phyloP scores from a whole-genome alignment of 176 grass and related monocot species.

The Musa itinerans region DNA sequence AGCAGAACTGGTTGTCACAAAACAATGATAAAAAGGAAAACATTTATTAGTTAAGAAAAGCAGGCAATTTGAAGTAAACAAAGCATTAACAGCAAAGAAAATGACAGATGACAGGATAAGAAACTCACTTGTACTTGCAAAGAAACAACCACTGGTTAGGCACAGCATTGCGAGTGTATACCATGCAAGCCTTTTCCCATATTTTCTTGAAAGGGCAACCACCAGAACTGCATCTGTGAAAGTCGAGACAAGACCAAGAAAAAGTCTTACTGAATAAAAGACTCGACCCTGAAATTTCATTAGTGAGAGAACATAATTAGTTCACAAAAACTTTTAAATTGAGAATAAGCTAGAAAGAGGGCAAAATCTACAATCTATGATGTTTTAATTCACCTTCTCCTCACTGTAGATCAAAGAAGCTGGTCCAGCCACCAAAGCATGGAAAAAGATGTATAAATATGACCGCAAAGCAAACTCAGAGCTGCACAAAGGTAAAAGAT shows the following conservation, averaged over 20 bases:
- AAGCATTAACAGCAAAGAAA: neutral
- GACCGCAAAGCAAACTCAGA: conserved; percentile 83
- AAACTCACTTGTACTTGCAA: conserved; percentile 91
- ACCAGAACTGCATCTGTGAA: conserved; percentile 81
- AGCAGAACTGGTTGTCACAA: conserved; percentile 19
- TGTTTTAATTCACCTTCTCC: conserved; percentile 55
- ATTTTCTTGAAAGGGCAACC: conserved; percentile 84
- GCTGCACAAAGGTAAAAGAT: conserved; percentile 36
- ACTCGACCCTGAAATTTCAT: conserved; percentile 52
- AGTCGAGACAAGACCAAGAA: conserved; percentile 91
- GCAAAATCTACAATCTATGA: neutral
- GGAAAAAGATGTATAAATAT: conserved; percentile 91
- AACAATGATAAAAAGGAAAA: neutral
- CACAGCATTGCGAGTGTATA: conserved; percentile 93
- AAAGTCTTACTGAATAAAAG: conserved; percentile 89
- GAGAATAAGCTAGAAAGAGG: conserved; percentile 14
- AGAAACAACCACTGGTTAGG: conserved; percentile 95
- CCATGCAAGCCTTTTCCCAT: conserved; percentile 82
- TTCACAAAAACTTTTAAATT: conserved; percentile 4
- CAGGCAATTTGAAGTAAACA: neutral
- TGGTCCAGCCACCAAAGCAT: conserved; percentile 70
- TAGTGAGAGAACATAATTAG: conserved; percentile 15
- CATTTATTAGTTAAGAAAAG: neutral
- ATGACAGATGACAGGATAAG: conserved; percentile 9
- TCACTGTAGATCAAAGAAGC: conserved; percentile 71